Evolutionary conservation across 2,329 filamentous ascomycete species (phyloP).

Genomic region (Clarireedia hainanense): DNA sequence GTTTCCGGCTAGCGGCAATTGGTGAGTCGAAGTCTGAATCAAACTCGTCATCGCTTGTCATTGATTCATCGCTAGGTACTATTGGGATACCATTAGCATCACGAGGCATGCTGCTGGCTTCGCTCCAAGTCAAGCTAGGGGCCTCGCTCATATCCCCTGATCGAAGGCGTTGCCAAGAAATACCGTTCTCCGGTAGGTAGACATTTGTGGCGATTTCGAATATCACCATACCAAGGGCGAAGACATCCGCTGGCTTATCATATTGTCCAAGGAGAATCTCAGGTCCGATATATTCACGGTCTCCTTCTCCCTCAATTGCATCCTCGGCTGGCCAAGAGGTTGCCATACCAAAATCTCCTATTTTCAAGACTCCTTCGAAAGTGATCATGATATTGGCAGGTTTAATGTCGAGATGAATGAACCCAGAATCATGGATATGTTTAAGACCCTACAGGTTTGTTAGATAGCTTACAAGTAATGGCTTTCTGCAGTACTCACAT

Average conservation of each 20-base stretch:
- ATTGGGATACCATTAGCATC: constrained; percentile 68
- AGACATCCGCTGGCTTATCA: constrained; percentile 88
- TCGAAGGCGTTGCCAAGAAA: constrained; percentile 82
- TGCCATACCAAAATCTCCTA: constrained; percentile 80
- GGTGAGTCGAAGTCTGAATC: constrained; percentile 33
- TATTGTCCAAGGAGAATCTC: constrained; percentile 82
- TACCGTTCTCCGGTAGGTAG: constrained; percentile 84
- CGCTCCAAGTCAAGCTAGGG: constrained; percentile 78
- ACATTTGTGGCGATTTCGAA: constrained; percentile 93
- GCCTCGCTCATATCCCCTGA: constrained; percentile 85
- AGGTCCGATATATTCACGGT: constrained; percentile 91
- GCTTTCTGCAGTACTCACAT: constrained; percentile 48
- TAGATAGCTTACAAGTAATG: constrained; percentile 4
- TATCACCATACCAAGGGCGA: constrained; percentile 88
- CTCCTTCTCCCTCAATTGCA: constrained; percentile 82
- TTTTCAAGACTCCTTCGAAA: constrained; percentile 75
- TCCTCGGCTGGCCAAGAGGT: constrained; percentile 67
- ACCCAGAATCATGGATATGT: constrained; percentile 81
- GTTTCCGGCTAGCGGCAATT: constrained; percentile 24
- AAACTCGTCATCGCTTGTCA: constrained; percentile 34
- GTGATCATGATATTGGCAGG: constrained; percentile 78
- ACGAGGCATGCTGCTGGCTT: constrained; percentile 59
- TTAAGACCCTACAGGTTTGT: constrained; percentile 61
- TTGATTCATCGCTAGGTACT: constrained; percentile 28
- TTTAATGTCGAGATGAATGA: constrained; percentile 80